These are phyloP conservation scores for Penicillium chermesinum DNA, from an alignment of 495 filamentous ascomycete species.

Conservation along the genomic window DNA sequence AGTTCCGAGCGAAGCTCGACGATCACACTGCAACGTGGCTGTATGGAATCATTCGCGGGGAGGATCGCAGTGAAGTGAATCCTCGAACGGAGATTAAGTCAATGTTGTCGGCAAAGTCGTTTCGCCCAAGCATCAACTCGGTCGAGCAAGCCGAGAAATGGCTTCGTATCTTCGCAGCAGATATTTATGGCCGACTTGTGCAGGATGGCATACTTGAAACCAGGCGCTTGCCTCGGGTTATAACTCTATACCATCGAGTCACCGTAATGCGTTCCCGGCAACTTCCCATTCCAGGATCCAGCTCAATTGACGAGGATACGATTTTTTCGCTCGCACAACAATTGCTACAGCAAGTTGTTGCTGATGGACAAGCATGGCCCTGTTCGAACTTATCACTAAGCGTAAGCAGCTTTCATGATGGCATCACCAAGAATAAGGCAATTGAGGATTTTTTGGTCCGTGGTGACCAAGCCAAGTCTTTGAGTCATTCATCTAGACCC, in stretches of 20 bases:
- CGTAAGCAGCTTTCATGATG: constrained; percentile 88
- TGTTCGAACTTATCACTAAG: constrained; percentile 79
- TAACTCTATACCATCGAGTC: constrained; percentile 74
- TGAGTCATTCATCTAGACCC: constrained; percentile 20
- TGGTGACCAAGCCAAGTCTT: constrained; percentile 64
- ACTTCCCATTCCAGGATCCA: constrained; percentile 71
- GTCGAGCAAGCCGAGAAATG: constrained; percentile 80
- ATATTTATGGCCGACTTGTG: constrained; percentile 83
- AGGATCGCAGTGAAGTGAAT: constrained; percentile 84
- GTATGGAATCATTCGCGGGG: constrained; percentile 78
- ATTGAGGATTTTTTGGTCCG: constrained; percentile 81
- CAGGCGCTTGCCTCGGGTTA: constrained; percentile 76
- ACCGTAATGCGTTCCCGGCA: constrained; percentile 67
- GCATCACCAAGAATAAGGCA: constrained; percentile 71
- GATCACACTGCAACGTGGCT: constrained; percentile 88
- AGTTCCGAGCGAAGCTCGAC: constrained; percentile 72
- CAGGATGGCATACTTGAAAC: constrained; percentile 91
- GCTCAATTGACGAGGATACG: constrained; percentile 61
- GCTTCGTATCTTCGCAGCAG: constrained; percentile 87
- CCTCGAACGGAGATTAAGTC: constrained; percentile 90
- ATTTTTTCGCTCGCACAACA: constrained; percentile 73
- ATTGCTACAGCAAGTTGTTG: constrained; percentile 69
- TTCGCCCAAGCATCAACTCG: constrained; percentile 75
- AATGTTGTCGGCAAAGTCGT: constrained; percentile 97
- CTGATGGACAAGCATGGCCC: constrained; percentile 78